Evolutionary conservation across 495 filamentous ascomycete species (phyloP).

Genomic region (Penicillium turbatum): DNA sequence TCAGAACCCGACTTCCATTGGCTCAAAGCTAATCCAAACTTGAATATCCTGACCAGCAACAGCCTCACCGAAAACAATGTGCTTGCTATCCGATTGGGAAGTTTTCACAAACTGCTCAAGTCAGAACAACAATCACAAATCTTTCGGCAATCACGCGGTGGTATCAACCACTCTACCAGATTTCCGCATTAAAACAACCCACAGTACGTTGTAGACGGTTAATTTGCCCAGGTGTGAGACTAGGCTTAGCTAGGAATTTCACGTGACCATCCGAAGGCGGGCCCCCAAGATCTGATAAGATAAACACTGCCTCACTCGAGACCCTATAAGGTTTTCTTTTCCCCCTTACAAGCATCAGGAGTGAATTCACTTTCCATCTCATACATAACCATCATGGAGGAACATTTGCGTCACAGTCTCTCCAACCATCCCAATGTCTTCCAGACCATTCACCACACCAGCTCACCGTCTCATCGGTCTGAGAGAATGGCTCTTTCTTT

Average conservation of each 20-base stretch:
- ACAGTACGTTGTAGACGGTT: no score
- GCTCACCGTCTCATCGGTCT: constrained; percentile 18
- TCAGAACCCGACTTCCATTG: no score
- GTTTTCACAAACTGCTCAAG: constrained; percentile 54
- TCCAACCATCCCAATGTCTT: constrained; percentile 32
- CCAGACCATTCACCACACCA: constrained; percentile 19
- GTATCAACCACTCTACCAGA: no score
- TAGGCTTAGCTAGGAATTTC: constrained; percentile 75
- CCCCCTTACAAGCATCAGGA: neutral
- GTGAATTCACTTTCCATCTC: neutral
- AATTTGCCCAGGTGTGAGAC: no score
- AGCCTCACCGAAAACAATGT: constrained; percentile 76
- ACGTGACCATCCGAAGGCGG: no score
- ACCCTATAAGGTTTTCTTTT: neutral
- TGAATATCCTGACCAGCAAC: constrained; percentile 7
- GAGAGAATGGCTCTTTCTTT: constrained; percentile 22
- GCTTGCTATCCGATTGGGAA: constrained; percentile 78
- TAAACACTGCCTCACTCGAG: constrained; percentile 10
- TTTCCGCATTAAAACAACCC: no score
- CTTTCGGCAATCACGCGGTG: no score
- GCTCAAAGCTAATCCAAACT: no score
- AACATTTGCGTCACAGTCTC: constrained; percentile 38
- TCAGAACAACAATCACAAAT: neutral
- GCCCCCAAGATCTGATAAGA: no score
- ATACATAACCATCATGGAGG: constrained; percentile 27